Evolutionary conservation across 129 eudicot genomes (phyloP), one percentile per base, ranked within the genome.

Genomic region (Centella asiatica): DNA sequence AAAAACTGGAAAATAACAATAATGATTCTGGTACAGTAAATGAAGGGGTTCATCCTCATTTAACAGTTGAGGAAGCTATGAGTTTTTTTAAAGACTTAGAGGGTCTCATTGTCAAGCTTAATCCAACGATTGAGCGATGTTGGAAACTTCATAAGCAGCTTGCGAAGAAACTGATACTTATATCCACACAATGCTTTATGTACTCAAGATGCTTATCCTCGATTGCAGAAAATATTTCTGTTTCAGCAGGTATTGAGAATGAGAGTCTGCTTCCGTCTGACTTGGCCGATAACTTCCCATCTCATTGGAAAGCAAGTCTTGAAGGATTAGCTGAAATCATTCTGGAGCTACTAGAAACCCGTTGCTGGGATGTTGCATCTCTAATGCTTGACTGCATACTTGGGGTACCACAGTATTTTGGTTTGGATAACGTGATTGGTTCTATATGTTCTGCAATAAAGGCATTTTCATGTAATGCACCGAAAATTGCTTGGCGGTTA

Each of bases 291-390:
- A 69, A 55, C 44, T 62, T 71, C 66, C 66, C 63, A 14, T 60
- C 46, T 68, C 62, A 72, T 77, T 86, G 93, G 87, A 75, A 68
- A 33, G 51, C 60, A 26, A 76, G 94, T 76, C 79, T 90, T 52
- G 80, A 79, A 84, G 81, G 77, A 73, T 81, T 86, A 70, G 74
- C 86, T 57, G 87, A 82, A 77, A 73, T 49, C 64, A 59, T 79
- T 64, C n/a, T 63, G 46, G 34, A 40, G 60, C 77, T 90, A 52
- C 88, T 75, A 69, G 79, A 79, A 66, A 79, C 73, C 56, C 69
- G 67, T 73, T 87, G 85, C 78, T 90, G 98, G 98, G 94, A 86
- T 60, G 85, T 87, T 73, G 87, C 94, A 49, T 84, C 95, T 58
- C 52, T 71, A 33, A 36, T 87, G 69, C 72, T 87, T 20, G 90